phyloP scores from a whole-genome alignment of 331 rosid genomes.

The Pyracantha coccinea region DNA sequence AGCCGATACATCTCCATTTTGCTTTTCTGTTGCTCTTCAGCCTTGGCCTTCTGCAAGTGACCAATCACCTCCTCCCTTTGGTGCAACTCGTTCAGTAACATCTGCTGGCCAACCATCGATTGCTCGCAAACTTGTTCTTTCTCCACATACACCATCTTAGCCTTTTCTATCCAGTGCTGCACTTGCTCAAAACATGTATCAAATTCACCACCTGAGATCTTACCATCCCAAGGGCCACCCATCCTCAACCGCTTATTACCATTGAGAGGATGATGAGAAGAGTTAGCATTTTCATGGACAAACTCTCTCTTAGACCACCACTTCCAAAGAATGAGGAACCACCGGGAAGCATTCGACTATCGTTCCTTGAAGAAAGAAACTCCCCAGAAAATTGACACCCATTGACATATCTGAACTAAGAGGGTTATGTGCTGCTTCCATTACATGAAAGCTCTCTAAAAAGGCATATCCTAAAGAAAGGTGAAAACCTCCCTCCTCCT shows the following conservation, averaged over 20 bases:
- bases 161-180: conserved; percentile 53
- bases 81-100: conserved; percentile 55
- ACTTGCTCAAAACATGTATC: conserved; percentile 54
- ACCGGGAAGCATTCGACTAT: conserved; percentile 40
- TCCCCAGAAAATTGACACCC: conserved; percentile 42
- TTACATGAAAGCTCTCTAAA: conserved; percentile 54
- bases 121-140: conserved; percentile 59
- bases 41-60: conserved; percentile 48
- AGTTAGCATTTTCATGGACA: conserved; percentile 41
- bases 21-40: conserved; percentile 65
- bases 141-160: conserved; percentile 45
- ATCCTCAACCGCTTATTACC: conserved; percentile 60
- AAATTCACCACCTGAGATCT: conserved; percentile 31
- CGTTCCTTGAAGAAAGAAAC: conserved; percentile 64
- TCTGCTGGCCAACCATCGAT: conserved; percentile 38
- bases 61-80: conserved; percentile 46
- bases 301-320: conserved; percentile 67
- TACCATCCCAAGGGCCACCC: conserved; percentile 57
- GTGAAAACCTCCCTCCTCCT: conserved; percentile 38
- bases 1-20: conserved; percentile 54
- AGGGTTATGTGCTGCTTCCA: conserved; percentile 44
- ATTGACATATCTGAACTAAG: conserved; percentile 60
- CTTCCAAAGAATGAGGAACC: conserved; percentile 46
- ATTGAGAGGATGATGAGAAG: conserved; percentile 41
- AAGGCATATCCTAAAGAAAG: conserved; percentile 40